Evolutionary conservation across 2,329 filamentous ascomycete species (phyloP), one percentile per base, ranked within the genome.

Genomic region (Fusarium neocosmosporiellum): DNA sequence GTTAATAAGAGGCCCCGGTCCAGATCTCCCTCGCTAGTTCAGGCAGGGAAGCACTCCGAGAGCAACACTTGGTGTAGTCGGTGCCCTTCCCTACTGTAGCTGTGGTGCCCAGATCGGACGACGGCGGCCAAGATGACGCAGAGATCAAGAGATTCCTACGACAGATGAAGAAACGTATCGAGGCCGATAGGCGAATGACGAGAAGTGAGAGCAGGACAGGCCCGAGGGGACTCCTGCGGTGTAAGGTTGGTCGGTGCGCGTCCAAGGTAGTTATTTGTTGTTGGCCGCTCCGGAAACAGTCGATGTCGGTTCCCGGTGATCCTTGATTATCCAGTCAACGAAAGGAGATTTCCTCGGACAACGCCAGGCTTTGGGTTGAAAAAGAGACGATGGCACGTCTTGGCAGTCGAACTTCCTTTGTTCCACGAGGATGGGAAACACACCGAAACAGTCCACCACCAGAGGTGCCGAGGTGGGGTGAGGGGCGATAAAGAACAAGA

Each of bases 361-460:
- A 18, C 39, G 20, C 36, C 29, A 57, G 46, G 34, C 53, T 24
- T 54, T 24, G 22, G 60, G 46, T 53, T 55, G 67, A 60, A 54
- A 50, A 54, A 37, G 48, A 4, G 60, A 50, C 41, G 39, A 54
- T 34, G 48, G 20, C 41, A 48, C 69, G 71, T 60, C 53, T 71
- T 66, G 68, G 55, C 59, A 62, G 53, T 59, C 58, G 53, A 62
- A 53, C 68, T 74, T 67, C 62, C 66, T 75, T 73, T 75, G 72
- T 74, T 72, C 68, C 61, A 69, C 59, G 71, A 71, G 59, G 62
- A 54, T 31, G 41, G 37, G 39, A 63, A 24, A 58, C 33, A 59
- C 41, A 33, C 36, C 59, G 39, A 59, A 36, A 48, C 48, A 59
- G 53, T 71, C 72, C 72, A 69, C 72, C 67, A 73, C 65, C 68